Evolutionary conservation across 2,329 filamentous ascomycete genomes (phyloP), one percentile per base, ranked within the genome.

Genomic region (Clonostachys sp.): DNA sequence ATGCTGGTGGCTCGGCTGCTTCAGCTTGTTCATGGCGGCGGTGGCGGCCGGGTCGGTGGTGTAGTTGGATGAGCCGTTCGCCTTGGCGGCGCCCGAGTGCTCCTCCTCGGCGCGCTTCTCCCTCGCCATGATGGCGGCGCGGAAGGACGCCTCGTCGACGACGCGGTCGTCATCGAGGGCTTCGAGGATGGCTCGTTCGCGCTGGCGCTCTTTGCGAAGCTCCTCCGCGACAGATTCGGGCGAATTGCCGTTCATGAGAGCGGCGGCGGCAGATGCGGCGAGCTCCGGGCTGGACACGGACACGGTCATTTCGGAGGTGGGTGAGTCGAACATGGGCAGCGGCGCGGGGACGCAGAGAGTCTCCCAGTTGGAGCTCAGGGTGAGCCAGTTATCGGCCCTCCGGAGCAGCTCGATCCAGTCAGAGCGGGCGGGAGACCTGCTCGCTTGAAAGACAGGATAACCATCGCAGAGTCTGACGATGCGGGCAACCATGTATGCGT

Each of bases 321-420:
- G 12, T 9, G 34, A 2, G 16, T 56, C 57, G 36, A 54, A 54
- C 6, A 57, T 24, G 14, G 78, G 74, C 3, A 84, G 64, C 2
- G 80, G 78, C 3, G 77, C 74, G 0, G 82, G 80, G 1, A 75
- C 69, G 57, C 88, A 92, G 14, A 94, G 75, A 3, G 69, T 71
- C 52, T 91, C 87, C 89, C 89, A 94, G 1, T 75, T 73, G 5
- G 75, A 67, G 3, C 66, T 61, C 9, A 94, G 74, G 7, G 78
- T 74, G 45, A 92, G 75, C 84, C 85, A 90, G 59, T 89, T 87
- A 34, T 81, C 74, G 1, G 78, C 75, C 33, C 81, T 78, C 0
- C 83, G 78, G 10, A 94, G 64, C 0, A 92, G 74, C 64, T 92
- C 87, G 43, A 86, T 81, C 89, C 89, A 95, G 65, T 95, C 89